Evolutionary conservation across 805 yeast species (phyloP).

Genomic region (Tetrapisispora taiwanensis): DNA sequence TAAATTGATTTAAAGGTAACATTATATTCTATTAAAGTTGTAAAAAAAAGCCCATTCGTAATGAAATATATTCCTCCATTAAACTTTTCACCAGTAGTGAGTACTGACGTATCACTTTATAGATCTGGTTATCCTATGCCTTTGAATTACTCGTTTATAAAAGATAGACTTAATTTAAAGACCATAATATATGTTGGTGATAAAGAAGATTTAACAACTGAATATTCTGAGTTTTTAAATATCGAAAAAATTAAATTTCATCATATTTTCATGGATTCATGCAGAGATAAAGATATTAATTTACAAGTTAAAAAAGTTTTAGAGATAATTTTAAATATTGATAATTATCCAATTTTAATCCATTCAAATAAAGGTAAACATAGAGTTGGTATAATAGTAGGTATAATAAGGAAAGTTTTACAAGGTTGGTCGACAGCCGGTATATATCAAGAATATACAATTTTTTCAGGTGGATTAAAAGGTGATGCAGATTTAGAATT

Average conservation of each 20-base stretch:
- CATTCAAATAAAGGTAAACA: slow-evolving; percentile 98
- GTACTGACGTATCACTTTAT: slow-evolving; percentile 65
- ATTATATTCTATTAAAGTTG: too few species aligned
- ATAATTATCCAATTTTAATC: slow-evolving; percentile 76
- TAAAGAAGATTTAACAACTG: slow-evolving; percentile 42
- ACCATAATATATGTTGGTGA: slow-evolving; percentile 83
- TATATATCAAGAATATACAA: slow-evolving; percentile 84
- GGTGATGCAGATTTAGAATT: slow-evolving; percentile 87
- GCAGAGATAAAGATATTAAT: slow-evolving; percentile 64
- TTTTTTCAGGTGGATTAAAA: slow-evolving; percentile 79
- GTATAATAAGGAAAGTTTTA: slow-evolving; percentile 69
- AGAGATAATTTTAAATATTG: slow-evolving; percentile 44
- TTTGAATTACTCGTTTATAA: slow-evolving; percentile 68
- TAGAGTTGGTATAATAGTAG: slow-evolving; percentile 88
- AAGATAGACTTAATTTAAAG: slow-evolving; percentile 49
- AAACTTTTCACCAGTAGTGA: slow-evolving; percentile 67
- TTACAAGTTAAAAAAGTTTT: slow-evolving; percentile 48
- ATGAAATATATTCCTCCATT: slow-evolving; percentile 72
- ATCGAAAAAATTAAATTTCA: slow-evolving; percentile 44
- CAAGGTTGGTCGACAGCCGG: slow-evolving; percentile 95
- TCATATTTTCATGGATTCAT: slow-evolving; percentile 55
- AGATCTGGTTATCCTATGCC: slow-evolving; percentile 93
- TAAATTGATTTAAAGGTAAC: too few species aligned
- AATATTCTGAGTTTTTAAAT: slow-evolving; percentile 61
- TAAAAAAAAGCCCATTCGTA: too few species aligned